phyloP scores from a whole-genome alignment of 2,329 filamentous ascomycete genomes.

The Cryphonectria radicalis region DNA sequence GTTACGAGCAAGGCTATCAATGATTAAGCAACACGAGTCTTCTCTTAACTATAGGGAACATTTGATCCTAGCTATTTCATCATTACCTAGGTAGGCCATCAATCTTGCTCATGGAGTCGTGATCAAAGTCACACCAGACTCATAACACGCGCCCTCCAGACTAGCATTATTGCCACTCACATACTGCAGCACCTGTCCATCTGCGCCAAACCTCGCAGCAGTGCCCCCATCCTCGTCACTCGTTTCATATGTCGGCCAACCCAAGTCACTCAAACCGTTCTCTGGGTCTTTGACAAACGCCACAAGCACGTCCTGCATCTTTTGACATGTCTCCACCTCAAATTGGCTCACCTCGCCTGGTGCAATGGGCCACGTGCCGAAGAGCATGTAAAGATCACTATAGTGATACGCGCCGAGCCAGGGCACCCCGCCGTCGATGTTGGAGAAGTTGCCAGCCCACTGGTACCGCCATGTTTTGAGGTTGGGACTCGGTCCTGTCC shows the following conservation, averaged over 20 bases:
- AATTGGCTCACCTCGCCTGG: conserved; percentile 17
- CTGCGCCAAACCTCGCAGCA: conserved; percentile 8
- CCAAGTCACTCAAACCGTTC: conserved; percentile 46
- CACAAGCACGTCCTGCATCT: conserved; percentile 32
- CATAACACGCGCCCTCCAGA: conserved; percentile 4
- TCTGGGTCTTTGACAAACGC: conserved; percentile 40
- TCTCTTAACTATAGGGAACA: neutral
- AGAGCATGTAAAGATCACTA: conserved; percentile 23
- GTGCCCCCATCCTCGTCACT: conserved; percentile 4
- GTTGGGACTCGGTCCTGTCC: conserved; percentile 9
- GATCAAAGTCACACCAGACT: conserved; percentile 4
- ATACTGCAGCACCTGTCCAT: conserved; percentile 11
- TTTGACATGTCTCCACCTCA: conserved; percentile 17
- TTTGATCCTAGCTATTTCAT: neutral
- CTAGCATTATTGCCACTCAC: conserved; percentile 16
- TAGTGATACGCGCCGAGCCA: conserved; percentile 28
- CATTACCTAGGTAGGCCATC: neutral
- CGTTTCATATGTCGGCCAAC: conserved; percentile 28
- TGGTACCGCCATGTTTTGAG: conserved; percentile 25
- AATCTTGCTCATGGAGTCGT: neutral
- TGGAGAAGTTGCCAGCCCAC: conserved; percentile 27
- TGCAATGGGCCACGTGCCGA: conserved; percentile 19
- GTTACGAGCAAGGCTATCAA: too few relatives aligned
- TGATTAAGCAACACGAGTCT: too few relatives aligned
- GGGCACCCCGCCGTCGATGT: conserved; percentile 15